A percentile compares a stretch with the other conserved stretches of the same genome.
Evolutionary conservation across 352 stramenopile genomes (phyloP).

Genomic region (Phytophthora pini): DNA sequence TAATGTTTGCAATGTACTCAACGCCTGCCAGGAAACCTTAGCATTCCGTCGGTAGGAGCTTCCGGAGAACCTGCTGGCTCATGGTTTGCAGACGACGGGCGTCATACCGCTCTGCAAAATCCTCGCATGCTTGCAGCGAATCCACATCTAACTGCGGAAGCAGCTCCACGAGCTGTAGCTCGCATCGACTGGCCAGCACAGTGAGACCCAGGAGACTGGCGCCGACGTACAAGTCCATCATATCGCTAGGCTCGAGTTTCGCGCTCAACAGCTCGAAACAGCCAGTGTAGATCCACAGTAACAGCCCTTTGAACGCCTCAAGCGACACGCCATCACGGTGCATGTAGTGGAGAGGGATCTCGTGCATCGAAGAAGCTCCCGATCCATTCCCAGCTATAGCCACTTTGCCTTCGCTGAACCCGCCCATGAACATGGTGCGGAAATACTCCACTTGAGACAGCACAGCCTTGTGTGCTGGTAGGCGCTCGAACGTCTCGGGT

Average conservation of each 20-base stretch:
- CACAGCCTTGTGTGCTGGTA: slow-evolving; percentile 76
- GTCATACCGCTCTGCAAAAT: slow-evolving; percentile 72
- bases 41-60: slow-evolving; percentile 18
- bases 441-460: slow-evolving; percentile 85
- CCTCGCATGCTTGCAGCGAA: slow-evolving; percentile 62
- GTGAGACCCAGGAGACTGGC: slow-evolving; percentile 64
- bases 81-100: slow-evolving; percentile 56
- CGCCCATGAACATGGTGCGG: slow-evolving; percentile 81
- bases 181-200: slow-evolving; percentile 62
- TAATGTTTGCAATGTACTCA: too few relatives aligned
- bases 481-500: slow-evolving; percentile 31
- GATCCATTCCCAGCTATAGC: neutral
- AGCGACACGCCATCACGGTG: slow-evolving; percentile 74
- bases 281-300: slow-evolving; percentile 81
- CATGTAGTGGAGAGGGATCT: slow-evolving; percentile 77
- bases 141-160: slow-evolving; percentile 54
- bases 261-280: slow-evolving; percentile 53
- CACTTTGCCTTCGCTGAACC: slow-evolving; percentile 73
- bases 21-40: neutral
- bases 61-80: slow-evolving; percentile 47
- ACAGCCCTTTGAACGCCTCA: slow-evolving; percentile 60
- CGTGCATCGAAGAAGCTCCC: slow-evolving; percentile 31
- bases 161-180: slow-evolving; percentile 62
- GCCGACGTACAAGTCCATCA: slow-evolving; percentile 79
- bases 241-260: slow-evolving; percentile 54